phyloP scores from a whole-genome alignment of 2,329 filamentous ascomycete genomes.

The Pseudopyricularia cyperi region DNA sequence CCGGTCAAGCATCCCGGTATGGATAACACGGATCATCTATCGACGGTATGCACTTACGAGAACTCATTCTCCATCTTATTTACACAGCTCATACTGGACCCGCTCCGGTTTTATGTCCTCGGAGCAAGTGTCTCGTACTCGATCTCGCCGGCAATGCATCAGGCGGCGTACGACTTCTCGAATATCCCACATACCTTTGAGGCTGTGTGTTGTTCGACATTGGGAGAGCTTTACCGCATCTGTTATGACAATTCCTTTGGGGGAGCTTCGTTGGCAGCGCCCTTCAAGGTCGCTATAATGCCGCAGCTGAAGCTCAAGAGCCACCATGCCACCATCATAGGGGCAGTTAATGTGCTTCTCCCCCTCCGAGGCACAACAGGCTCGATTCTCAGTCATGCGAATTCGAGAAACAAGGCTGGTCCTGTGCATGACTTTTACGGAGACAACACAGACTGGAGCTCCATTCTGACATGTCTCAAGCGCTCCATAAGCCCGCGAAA shows the following conservation, averaged over 20 bases:
- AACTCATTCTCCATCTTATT: conserved; percentile 48
- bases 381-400: conserved; percentile 39
- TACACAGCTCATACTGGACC: conserved; percentile 45
- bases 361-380: conserved; percentile 43
- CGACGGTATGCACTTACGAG: conserved; percentile 37
- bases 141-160: conserved; percentile 61
- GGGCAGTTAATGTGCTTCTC: conserved; percentile 59
- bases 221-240: conserved; percentile 48
- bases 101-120: conserved; percentile 56
- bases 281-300: conserved; percentile 59
- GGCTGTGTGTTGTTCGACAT: conserved; percentile 42
- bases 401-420: conserved; percentile 47
- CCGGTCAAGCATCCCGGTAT: conserved; percentile 33
- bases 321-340: conserved; percentile 55
- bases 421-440: conserved; percentile 52
- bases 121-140: conserved; percentile 57
- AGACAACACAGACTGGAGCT: conserved; percentile 26
- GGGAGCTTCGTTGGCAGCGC: conserved; percentile 53
- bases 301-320: conserved; percentile 51
- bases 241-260: conserved; percentile 50
- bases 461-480: conserved; percentile 42
- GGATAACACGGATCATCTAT: conserved; percentile 26
- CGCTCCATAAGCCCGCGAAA: conserved; percentile 58
- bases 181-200: conserved; percentile 56
- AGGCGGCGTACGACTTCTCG: conserved; percentile 50